phyloP scores from a whole-genome alignment of 345 rosid species.

The Salix dunnii region DNA sequence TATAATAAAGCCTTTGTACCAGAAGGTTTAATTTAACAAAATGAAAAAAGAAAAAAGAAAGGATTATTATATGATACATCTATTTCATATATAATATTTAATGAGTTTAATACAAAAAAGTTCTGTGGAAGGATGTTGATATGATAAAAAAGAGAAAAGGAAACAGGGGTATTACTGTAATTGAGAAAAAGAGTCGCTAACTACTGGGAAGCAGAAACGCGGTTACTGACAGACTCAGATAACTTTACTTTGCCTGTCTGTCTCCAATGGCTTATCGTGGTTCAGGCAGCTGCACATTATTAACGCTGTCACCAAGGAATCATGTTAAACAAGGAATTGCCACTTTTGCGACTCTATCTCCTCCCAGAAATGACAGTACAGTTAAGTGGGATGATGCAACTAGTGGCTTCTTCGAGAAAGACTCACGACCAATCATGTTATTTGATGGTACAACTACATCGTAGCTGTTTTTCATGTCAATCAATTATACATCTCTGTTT shows the following conservation, averaged over 20 bases:
- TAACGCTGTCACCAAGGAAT: slow-evolving; percentile 17
- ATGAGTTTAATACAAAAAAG: too few relatives aligned
- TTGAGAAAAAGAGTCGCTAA: neutral
- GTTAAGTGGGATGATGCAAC: slow-evolving; percentile 58
- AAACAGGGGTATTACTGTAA: neutral
- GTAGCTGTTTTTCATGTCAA: neutral
- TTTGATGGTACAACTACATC: slow-evolving; percentile 56
- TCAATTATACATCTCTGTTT: neutral
- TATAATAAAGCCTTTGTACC: too few relatives aligned
- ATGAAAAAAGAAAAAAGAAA: too few relatives aligned
- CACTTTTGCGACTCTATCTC: slow-evolving; percentile 35
- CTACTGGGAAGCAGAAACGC: neutral
- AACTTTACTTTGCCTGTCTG: neutral
- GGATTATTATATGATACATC: too few relatives aligned
- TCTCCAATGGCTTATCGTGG: slow-evolving; percentile 42
- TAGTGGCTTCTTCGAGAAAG: slow-evolving; percentile 61
- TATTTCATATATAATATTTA: too few relatives aligned
- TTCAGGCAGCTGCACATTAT: slow-evolving; percentile 34
- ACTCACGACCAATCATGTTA: slow-evolving; percentile 81
- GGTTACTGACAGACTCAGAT: neutral
- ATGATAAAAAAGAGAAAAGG: too few relatives aligned
- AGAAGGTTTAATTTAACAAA: too few relatives aligned
- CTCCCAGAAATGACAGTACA: slow-evolving; percentile 23
- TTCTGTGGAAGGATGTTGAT: too few relatives aligned
- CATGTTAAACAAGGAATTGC: slow-evolving; percentile 26